Evolutionary conservation across 2,329 filamentous ascomycete genomes (phyloP), one percentile per base, ranked within the genome.

Genomic region (Neophaeococcomyces mojaviensis): DNA sequence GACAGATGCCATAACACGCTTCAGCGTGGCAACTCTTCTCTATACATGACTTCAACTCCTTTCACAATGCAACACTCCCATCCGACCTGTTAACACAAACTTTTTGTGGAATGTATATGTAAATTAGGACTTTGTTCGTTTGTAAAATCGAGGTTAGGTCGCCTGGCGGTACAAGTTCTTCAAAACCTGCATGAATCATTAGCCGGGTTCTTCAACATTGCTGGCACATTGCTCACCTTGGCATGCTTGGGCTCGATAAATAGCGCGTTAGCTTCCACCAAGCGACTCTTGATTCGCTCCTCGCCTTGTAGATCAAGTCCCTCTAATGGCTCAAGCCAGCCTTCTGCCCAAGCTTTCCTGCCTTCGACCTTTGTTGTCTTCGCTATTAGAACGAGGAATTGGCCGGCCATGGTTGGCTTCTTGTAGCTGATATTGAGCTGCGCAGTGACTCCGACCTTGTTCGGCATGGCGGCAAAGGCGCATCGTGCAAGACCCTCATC

Each of bases 261-360:
- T 55, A 98, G 67, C 2, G 84, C 88, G 61, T 84, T 84, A 0
- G 87, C 90, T 67, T 94, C 86, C 6, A 84, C 88, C 49, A 96
- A 64, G 39, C 89, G 74, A 13, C 16, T 20, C 24, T 28, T 15
- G 20, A 37, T 18, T 8, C 13, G n/a, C 5, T 19, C 36, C 1
- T 82, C 81, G 56, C 74, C 71, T 64, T 82, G 76, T 7, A 79
- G 78, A 28, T 79, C 72, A 55, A 69, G 70, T 20, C 73, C 68
- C 48, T 78, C 77, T 50, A 97, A 67, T 46, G 86, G 82, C 74
- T 95, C 88, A 58, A 97, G 82, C 56, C 79, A 78, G 1, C 88
- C 92, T 67, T 86, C 83, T 1, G 96, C 88, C 88, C 88, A 96
- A 10, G 88, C 90, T 71, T 97, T 97, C 51, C 92, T 76, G 1